Percentiles rank a stretch among this genome's conserved stretches.
These are phyloP conservation scores for Roridomyces roridus DNA, from an alignment of 768 basidiomycete genomes.

Conservation along the genomic window DNA sequence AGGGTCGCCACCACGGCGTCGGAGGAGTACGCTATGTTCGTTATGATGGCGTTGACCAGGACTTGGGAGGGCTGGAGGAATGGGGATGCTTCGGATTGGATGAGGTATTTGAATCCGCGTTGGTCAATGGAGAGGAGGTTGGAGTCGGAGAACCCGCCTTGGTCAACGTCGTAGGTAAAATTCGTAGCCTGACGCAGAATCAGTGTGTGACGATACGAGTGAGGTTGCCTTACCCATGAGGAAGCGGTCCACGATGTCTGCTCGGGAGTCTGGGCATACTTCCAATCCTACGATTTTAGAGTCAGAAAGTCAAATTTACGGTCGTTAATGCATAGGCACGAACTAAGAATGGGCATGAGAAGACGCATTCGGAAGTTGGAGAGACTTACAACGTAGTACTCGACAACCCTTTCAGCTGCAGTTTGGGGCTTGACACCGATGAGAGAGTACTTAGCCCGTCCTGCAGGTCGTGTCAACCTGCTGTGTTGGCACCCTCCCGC, in stretches of 20 bases:
- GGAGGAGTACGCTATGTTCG: constrained; percentile 49
- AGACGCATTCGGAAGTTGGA: too few species aligned
- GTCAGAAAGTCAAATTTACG: too few species aligned
- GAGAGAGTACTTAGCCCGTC: constrained; percentile 60
- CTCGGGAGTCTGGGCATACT: constrained; percentile 66
- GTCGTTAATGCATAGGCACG: too few species aligned
- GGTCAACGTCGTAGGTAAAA: constrained; percentile 65
- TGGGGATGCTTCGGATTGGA: constrained; percentile 60
- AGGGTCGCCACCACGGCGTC: constrained; percentile 55
- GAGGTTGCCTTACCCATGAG: constrained; percentile 62
- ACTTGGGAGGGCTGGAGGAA: constrained; percentile 58
- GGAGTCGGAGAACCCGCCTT: constrained; percentile 61
- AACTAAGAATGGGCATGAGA: neutral
- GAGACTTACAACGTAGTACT: constrained; percentile 63
- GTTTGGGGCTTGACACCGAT: constrained; percentile 51
- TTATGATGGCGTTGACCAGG: constrained; percentile 57
- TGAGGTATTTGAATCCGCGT: constrained; percentile 63
- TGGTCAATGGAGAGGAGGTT: too few species aligned
- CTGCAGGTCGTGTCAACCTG: constrained; percentile 61
- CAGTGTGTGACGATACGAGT: too few species aligned
- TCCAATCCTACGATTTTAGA: too few species aligned
- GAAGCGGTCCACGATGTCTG: constrained; percentile 69
- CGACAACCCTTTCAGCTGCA: constrained; percentile 54
- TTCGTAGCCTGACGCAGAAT: too few species aligned
- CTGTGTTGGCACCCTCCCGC: constrained; percentile 49